Base-by-base conservation (phyloP, 2,329 filamentous ascomycete genomes). In the Eurotiales sp. region DNA sequence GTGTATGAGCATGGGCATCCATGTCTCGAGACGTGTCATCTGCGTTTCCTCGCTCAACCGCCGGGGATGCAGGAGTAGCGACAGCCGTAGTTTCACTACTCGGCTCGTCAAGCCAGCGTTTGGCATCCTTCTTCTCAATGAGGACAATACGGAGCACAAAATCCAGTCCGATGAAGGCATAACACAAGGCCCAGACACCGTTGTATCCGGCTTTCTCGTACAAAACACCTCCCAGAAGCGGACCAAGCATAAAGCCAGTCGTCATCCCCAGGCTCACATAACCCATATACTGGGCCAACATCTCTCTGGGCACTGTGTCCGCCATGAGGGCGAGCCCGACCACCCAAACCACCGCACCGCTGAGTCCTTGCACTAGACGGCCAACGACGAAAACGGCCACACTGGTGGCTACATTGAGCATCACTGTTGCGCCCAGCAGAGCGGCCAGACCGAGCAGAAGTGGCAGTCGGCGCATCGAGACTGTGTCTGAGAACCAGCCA, bases 271-370 rank as follows among this genome's bases (percentile, higher is more conserved):
- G 79, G 62, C 69, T 62, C 57, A 79, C 74, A 41, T 77, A 77
- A 12, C 83, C 83, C 59, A 86, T 79, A 1, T 78, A 79, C 61
- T 82, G 83, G 2, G 82, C 83, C 32, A 86, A 62, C 42, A 81
- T 79, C 45, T 78, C 70, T 2, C 69, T 72, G 0, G 76, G 72
- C 6, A 85, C 81, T 0, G 81, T 82, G 59, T 85, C 82, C 4
- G 82, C 67, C 34, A 81, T 72, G 53, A 85, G 70, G 1, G 82
- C 79, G 10, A 84, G 65, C 0, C 81, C 79, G 8, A 81, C 76
- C 0, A 79, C 82, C 76, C 81, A 83, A 0, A 85, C 81, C 27
- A 83, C 72, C 0, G 78, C 80, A 6, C 73, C 79, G 50, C 77
- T 80, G 17, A 78, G 67, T 1, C 82, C 82, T 59, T 85, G 82